Evolutionary conservation across 176 grass and related monocot genomes (phyloP).

Genomic region (Oryza nivara): DNA sequence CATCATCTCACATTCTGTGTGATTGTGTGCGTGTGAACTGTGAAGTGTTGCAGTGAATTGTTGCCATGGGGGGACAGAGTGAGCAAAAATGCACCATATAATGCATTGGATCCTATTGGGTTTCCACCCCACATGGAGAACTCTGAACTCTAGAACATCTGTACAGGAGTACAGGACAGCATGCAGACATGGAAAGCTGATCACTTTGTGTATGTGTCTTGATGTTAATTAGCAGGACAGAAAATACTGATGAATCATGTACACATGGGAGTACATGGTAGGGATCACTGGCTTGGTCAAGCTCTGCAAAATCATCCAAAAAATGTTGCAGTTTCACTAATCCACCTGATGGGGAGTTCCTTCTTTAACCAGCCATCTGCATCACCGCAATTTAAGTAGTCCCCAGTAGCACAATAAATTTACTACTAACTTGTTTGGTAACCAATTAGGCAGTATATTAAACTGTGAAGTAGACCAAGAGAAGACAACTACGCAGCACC

Average conservation of each 20-base stretch:
- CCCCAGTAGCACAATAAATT: conserved; percentile 2
- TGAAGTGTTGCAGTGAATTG: not conserved
- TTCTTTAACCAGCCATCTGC: conserved; percentile 31
- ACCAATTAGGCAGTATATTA: not conserved
- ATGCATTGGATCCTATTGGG: conserved; percentile 19
- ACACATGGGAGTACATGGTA: conserved; percentile 20
- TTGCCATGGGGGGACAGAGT: not conserved
- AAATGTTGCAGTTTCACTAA: not conserved
- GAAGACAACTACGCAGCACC: conserved; percentile 41
- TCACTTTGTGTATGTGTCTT: conserved; percentile 3
- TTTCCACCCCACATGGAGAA: not conserved
- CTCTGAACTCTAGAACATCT: not conserved
- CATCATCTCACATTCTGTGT: not conserved
- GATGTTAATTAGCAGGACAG: not conserved
- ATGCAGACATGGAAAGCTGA: not conserved
- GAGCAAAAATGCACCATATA: not conserved
- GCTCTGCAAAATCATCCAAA: conserved; percentile 24
- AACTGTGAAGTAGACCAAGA: conserved; percentile 27
- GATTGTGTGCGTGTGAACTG: not conserved
- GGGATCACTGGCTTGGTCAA: conserved; percentile 40
- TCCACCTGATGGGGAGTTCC: conserved; percentile 4
- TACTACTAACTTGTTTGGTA: conserved; percentile 22
- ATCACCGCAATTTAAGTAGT: conserved; percentile 25
- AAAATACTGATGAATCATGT: not conserved
- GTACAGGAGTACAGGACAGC: conserved; percentile 23